Conservation (phyloP, 805 yeast species). For the Candida sonorensis region DNA sequence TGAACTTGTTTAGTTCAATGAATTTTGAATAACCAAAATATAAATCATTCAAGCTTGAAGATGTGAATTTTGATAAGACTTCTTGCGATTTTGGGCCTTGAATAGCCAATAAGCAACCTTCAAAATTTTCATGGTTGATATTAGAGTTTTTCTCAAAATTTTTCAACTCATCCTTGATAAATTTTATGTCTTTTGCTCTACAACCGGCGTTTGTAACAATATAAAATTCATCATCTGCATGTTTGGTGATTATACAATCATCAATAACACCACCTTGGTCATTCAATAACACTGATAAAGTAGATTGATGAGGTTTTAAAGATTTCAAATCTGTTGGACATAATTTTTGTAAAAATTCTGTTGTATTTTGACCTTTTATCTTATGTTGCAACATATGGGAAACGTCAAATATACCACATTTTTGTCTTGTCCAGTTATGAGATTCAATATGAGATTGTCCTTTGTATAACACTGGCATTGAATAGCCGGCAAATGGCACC, state of each 20-base stretch:
- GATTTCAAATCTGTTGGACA: slow-evolving; percentile 81
- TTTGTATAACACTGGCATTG: slow-evolving; percentile 87
- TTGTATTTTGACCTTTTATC: slow-evolving; percentile 61
- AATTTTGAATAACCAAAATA: slow-evolving; percentile 68
- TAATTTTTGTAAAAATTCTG: slow-evolving; percentile 62
- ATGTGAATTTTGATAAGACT: slow-evolving; percentile 57
- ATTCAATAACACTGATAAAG: slow-evolving; percentile 71
- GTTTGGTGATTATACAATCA: slow-evolving; percentile 88
- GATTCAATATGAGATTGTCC: slow-evolving; percentile 87
- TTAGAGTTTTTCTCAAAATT: slow-evolving; percentile 23
- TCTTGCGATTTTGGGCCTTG: slow-evolving; percentile 88
- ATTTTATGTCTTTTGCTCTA: slow-evolving; percentile 68
- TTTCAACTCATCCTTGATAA: slow-evolving; percentile 47
- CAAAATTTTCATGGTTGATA: slow-evolving; percentile 39
- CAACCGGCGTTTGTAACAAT: slow-evolving; percentile 97
- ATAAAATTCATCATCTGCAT: slow-evolving; percentile 63
- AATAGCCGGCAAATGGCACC: slow-evolving; percentile 95
- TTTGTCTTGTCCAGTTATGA: slow-evolving; percentile 85
- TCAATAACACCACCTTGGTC: slow-evolving; percentile 78
- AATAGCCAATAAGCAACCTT: slow-evolving; percentile 75
- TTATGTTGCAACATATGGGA: slow-evolving; percentile 96
- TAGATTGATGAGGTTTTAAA: slow-evolving; percentile 53
- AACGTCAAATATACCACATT: slow-evolving; percentile 92
- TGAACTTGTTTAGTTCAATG: slow-evolving; percentile 35
- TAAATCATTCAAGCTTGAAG: slow-evolving; percentile 48